Conservation (phyloP, 2,329 filamentous ascomycete species). For the Myrmaecium sp. region DNA sequence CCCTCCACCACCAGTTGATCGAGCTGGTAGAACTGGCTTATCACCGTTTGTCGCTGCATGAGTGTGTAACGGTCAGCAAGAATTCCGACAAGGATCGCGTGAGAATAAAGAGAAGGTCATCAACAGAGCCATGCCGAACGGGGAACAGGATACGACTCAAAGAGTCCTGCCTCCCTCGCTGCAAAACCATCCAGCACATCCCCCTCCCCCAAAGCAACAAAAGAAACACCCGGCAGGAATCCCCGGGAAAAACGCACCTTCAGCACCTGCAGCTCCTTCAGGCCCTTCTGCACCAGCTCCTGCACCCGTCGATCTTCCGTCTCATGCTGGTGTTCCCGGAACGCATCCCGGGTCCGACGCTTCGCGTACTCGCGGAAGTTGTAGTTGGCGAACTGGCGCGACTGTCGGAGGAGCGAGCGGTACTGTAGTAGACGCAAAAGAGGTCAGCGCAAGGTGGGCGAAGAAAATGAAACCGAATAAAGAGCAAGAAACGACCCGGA, state of each 20-base stretch:
- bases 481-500: background rate
- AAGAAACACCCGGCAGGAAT: too few species aligned
- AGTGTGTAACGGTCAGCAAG: constrained; percentile 20
- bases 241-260: constrained; percentile 54
- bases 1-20: constrained; percentile 87
- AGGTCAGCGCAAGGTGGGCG: too few species aligned
- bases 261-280: constrained; percentile 73
- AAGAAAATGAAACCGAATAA: too few species aligned
- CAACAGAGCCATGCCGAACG: too few species aligned
- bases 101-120: background rate
- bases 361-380: constrained; percentile 97
- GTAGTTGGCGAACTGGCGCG: constrained; percentile 77
- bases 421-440: constrained; percentile 40
- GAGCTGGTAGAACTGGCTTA: constrained; percentile 89
- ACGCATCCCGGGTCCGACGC: constrained; percentile 78
- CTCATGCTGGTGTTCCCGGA: constrained; percentile 61
- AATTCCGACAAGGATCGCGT: constrained; percentile 5
- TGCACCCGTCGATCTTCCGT: constrained; percentile 63
- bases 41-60: constrained; percentile 76
- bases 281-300: constrained; percentile 73
- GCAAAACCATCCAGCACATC: too few species aligned
- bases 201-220: too few species aligned
- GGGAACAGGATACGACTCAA: too few species aligned
- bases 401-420: constrained; percentile 75
- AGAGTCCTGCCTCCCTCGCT: too few species aligned